phyloP scores from a whole-genome alignment of 1,284 basidiomycete species.

The Dichomitus squalens region DNA sequence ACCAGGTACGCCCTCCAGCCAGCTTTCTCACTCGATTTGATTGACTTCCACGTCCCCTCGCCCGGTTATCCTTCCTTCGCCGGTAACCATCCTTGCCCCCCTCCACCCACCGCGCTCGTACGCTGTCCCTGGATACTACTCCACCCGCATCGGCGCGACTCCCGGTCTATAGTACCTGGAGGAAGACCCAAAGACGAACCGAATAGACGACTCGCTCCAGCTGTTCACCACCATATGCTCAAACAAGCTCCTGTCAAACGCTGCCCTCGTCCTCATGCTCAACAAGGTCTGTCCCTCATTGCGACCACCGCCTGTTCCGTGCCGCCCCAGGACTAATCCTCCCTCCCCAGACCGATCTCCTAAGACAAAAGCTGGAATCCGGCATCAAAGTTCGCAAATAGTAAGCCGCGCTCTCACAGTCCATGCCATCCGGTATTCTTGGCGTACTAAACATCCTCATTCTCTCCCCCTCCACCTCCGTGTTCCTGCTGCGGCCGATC shows the following conservation, averaged over 20 bases:
- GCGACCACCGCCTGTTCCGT: no score
- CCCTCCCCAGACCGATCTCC: conserved; percentile 58
- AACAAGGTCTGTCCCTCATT: no score
- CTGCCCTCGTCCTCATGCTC: conserved; percentile 72
- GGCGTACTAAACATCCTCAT: neutral
- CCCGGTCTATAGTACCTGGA: conserved; percentile 64
- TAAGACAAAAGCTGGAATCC: conserved; percentile 64
- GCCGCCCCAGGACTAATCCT: no score
- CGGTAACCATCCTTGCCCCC: neutral
- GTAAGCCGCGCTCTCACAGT: conserved; percentile 44
- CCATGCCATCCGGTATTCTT: neutral
- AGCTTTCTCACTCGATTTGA: neutral
- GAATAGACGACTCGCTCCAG: conserved; percentile 79
- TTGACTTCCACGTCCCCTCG: neutral
- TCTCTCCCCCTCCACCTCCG: neutral
- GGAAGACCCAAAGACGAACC: conserved; percentile 75
- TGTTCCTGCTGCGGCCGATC: conserved; percentile 18
- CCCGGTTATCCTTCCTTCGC: neutral
- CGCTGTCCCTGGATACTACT: conserved; percentile 4
- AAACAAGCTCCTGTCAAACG: conserved; percentile 70
- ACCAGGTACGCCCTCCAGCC: conserved; percentile 55
- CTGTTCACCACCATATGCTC: conserved; percentile 74
- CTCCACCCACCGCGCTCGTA: no score
- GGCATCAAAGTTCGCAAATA: conserved; percentile 71
- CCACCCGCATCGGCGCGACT: conserved; percentile 3